Evolutionary conservation across 2,329 filamentous ascomycete species (phyloP), one percentile per base, ranked within the genome.

Genomic region (Pyrenochaeta sp.): DNA sequence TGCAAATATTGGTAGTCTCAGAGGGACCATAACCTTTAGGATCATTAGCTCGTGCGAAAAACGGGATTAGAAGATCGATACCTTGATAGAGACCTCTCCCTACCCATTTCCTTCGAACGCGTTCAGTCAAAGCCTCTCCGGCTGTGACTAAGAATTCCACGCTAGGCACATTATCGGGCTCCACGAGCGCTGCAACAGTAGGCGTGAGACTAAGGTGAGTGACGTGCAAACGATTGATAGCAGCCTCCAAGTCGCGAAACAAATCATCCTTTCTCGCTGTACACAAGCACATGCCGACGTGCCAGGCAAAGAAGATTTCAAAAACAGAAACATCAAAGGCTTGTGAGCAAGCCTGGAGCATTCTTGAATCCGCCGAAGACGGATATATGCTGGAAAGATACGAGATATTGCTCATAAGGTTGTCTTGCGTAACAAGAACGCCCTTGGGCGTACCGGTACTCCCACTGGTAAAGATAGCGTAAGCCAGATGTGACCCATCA

Each of bases 321-420:
- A 96, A 96, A 0, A 96, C 90, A 0, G 91, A 96, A 1, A 96
- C 83, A 67, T 96, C 91, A 68, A 96, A 96, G 0, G 89, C 89
- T 67, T 92, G 90, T 0, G 91, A 94, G 67, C 90, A 96, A 2
- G 90, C 86, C 73, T 96, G 92, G 0, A 97, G 79, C 29, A 96
- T 79, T n/a, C 87, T 83, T 0, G 87, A 84, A 1, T 71, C 72
- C 0, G 69, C 52, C 1, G 76, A 68, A 0, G 78, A 77, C 0
- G 90, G 89, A 66, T 96, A 96, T 0, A 90, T 77, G 2, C 81
- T 77, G 2, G 82, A 81, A 6, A 97, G 79, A 9, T 85, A 80
- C 15, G 85, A 79, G n/a, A 96, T 79, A 60, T 96, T 94, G 71
- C 89, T 90, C 48, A 88, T 79, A 36, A 96, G 83, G 63, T 92